Percentiles rank a stretch among this genome's conserved stretches.
These are phyloP conservation scores for Acidomyces sp. DNA, from an alignment of 495 filamentous ascomycete species.

Conservation along the genomic window DNA sequence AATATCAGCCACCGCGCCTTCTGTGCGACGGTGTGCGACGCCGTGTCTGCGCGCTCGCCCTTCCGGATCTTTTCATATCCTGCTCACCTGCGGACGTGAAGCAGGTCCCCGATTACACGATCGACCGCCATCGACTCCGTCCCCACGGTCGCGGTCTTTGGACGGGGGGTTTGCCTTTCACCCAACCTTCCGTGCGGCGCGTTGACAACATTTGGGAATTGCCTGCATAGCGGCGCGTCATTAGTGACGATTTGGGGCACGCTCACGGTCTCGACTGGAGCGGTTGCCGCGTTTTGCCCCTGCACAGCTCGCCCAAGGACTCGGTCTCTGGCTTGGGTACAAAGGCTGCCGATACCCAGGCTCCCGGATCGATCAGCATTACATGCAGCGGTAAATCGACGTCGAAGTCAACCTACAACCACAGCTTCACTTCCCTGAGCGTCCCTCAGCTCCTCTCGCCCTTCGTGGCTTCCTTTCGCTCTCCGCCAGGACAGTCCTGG, in stretches of 20 bases:
- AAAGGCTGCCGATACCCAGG: slow-evolving; percentile 17
- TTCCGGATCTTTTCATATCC: slow-evolving; percentile 10
- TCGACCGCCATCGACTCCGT: slow-evolving; percentile 1
- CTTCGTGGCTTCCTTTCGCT: slow-evolving; percentile 17
- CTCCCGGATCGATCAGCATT: slow-evolving; percentile 8
- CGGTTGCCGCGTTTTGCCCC: not conserved
- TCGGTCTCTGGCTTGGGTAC: slow-evolving; percentile 20
- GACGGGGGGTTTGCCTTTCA: slow-evolving; percentile 2
- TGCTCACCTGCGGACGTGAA: slow-evolving; percentile 3
- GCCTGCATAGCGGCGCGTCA: slow-evolving; percentile 13
- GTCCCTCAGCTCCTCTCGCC: slow-evolving; percentile 8
- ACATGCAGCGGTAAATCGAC: slow-evolving; percentile 1
- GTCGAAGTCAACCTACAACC: slow-evolving; percentile 10
- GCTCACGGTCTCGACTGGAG: not conserved
- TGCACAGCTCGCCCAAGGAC: slow-evolving; percentile 5
- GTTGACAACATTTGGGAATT: slow-evolving; percentile 8
- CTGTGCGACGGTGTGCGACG: slow-evolving; percentile 18
- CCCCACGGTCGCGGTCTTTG: slow-evolving; percentile 8
- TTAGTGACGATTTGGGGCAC: slow-evolving; percentile 3
- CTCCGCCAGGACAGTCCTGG: slow-evolving; percentile 14
- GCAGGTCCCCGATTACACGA: slow-evolving; percentile 9
- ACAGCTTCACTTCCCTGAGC: slow-evolving; percentile 4
- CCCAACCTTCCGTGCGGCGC: not conserved
- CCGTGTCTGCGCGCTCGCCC: slow-evolving; percentile 19
- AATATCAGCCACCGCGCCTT: slow-evolving; percentile 3